Conservation (phyloP, 352 stramenopile genomes). For the Globisporangium cederbergense region DNA sequence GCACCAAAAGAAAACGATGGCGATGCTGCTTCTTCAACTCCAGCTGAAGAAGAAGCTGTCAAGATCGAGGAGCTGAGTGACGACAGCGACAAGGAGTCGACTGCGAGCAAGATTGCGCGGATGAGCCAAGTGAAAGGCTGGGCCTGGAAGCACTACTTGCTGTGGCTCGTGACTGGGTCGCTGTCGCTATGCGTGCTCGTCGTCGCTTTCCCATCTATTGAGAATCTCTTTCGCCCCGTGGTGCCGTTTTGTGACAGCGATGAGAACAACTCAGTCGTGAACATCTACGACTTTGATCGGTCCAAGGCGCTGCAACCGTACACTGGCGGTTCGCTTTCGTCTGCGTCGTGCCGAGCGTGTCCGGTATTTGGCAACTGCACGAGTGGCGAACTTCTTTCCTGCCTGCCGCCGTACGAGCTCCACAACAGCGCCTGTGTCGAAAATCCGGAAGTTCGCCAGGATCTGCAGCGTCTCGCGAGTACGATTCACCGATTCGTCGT, state of each 20-base stretch:
- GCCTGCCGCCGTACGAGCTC: constrained; percentile 43
- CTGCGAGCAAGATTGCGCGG: constrained; percentile 26
- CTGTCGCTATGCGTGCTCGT: constrained; percentile 40
- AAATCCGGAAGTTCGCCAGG: constrained; percentile 43
- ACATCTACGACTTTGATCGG: constrained; percentile 31
- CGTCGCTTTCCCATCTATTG: constrained; percentile 34
- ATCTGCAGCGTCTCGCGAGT: constrained; percentile 39
- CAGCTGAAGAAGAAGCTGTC: not conserved
- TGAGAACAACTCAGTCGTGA: constrained; percentile 26
- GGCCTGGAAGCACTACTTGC: constrained; percentile 31
- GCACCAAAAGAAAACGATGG: not conserved
- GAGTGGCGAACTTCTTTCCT: constrained; percentile 44
- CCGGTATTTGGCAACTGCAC: constrained; percentile 60
- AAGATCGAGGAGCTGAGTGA: constrained; percentile 14
- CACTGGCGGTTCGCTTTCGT: constrained; percentile 19
- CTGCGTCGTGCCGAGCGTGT: constrained; percentile 40
- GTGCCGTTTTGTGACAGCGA: constrained; percentile 58
- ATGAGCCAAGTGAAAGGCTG: constrained; percentile 36
- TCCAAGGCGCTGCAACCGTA: constrained; percentile 53
- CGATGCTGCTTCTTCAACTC: not conserved
- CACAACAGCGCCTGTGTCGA: constrained; percentile 51
- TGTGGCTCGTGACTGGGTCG: constrained; percentile 35
- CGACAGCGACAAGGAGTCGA: constrained; percentile 20
- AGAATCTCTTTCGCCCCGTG: constrained; percentile 27
- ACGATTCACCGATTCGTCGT: constrained; percentile 48